Base-by-base conservation (phyloP, 495 filamentous ascomycete species). In the Gamarada debralockiae region DNA sequence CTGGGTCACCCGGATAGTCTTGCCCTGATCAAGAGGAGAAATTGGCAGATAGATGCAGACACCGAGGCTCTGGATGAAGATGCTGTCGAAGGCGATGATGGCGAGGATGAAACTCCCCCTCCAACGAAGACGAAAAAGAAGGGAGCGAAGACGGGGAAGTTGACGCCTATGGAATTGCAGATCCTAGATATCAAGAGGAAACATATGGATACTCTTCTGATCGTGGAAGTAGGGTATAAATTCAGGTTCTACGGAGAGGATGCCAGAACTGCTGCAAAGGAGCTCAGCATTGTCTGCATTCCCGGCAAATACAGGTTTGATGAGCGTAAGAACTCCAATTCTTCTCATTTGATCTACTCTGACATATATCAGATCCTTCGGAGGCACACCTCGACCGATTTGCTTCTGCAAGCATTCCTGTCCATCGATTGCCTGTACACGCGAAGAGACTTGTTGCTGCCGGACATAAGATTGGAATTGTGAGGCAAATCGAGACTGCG, bases 231-330 rank as follows among this genome's bases (percentile, higher is more conserved):
- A 4, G 93, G 93, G 23, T 99, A 99, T 66, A 99, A 99, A 66
- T 99, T 93, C 72, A 81, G 85, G 37, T 96, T 99, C 73, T 96
- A 95, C 61, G 93, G 95, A n/a, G 92, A 97, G 62, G 93, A 99
- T 73, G 93, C 93, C 5, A 79, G 90, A 50, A 79, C 83, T 50
- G 95, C 93, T 14, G 86, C 91, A 5, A 96, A 93, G 64, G 90
- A 92, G 64, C 72, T 99, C 52, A 86, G 87, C 52, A 97, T 99
- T 60, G 88, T 97, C 31, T 99, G 93, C 62, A 97, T 97, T 58
- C 93, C 93, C 0, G 93, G 93, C 8, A 99, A 96, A 63, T 83
- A 92, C 59, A 72, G 95, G 59, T 99, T 89, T 56, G 93, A 99
- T 65, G 92, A 99, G 59, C 91, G 81, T 84, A 74, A 59, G 76